Conservation (phyloP, 345 rosid genomes). For the Sisymbrium irio region DNA sequence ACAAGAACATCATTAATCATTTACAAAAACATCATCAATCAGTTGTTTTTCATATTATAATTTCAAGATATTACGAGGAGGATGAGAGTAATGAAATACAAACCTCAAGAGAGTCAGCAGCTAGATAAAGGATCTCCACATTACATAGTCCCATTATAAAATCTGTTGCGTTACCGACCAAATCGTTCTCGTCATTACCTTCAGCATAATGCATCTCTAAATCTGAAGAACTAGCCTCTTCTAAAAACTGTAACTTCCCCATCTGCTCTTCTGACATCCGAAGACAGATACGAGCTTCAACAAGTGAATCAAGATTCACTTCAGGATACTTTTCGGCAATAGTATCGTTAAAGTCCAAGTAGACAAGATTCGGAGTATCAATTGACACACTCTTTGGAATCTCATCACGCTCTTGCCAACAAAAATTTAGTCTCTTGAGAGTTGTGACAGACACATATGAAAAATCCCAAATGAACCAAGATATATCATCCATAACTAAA, state of each 20-base stretch:
- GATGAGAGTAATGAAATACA: background rate
- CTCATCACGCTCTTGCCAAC: background rate
- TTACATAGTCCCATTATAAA: background rate
- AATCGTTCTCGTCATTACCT: background rate
- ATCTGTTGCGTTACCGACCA: background rate
- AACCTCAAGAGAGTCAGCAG: background rate
- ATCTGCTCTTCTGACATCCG: background rate
- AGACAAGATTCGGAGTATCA: constrained; percentile 1
- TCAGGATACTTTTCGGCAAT: background rate
- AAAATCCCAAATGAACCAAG: background rate
- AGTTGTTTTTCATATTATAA: too few relatives aligned
- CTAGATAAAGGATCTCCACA: constrained; percentile 6
- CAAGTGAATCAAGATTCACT: constrained; percentile 1
- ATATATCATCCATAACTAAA: background rate
- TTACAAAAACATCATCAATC: too few relatives aligned
- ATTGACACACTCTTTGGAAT: background rate
- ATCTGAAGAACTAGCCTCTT: background rate
- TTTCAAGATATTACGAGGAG: background rate
- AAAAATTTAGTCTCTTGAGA: background rate
- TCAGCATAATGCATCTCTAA: background rate
- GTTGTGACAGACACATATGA: background rate
- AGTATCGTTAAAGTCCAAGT: background rate
- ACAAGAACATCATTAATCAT: background rate
- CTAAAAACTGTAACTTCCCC: background rate
- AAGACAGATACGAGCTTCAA: constrained; percentile 5